Base-by-base conservation (phyloP, 1,284 basidiomycete species). In the Meira nashicola region DNA sequence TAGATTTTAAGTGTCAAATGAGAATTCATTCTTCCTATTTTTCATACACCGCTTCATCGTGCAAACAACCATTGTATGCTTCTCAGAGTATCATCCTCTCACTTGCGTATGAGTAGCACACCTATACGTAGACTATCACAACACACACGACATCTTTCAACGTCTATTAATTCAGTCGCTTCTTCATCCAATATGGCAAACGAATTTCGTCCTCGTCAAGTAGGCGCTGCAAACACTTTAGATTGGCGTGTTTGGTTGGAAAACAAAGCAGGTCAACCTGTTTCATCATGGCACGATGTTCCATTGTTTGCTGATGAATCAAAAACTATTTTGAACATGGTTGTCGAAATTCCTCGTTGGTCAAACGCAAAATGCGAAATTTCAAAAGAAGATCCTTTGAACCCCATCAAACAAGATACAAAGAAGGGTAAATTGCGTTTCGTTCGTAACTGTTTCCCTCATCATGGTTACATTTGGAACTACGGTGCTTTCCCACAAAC, bases 371-470 rank as follows among this genome's bases (percentile, higher is more conserved):
- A 96, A 86, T 88, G 95, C 86, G 94, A 98, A 83, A 95, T 96
- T 81, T 92, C 85, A 81, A 97, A 96, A 83, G 92, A 95, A 78
- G 94, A 98, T 81, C 64, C 85, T 37, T 92, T 98, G 86, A 99
- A 99, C 83, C 92, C 93, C 72, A 96, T 99, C 88, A 92, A 95
- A 82, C 95, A 99, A 83, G 92, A 95, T 80, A 87, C 89, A 79
- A 95, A 94, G 83, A 92, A 90, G 67, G 92, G 92, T 78, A 92
- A 90, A 80, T 83, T 98, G 80, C 89, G 95, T 75, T 98, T 85
- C 81, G 95, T 99, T 67, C 89, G 95, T 81, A 98, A 98, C 86
- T 98, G 93, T 82, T 99, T 99, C 89, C 95, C 92, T 71, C 94
- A 97, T 84, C 92, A 97, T 80, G 93, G 92, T 54, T 92, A 93